Base-by-base conservation (phyloP, 805 yeast species). In the Cyberlindnera xylosilytica region DNA sequence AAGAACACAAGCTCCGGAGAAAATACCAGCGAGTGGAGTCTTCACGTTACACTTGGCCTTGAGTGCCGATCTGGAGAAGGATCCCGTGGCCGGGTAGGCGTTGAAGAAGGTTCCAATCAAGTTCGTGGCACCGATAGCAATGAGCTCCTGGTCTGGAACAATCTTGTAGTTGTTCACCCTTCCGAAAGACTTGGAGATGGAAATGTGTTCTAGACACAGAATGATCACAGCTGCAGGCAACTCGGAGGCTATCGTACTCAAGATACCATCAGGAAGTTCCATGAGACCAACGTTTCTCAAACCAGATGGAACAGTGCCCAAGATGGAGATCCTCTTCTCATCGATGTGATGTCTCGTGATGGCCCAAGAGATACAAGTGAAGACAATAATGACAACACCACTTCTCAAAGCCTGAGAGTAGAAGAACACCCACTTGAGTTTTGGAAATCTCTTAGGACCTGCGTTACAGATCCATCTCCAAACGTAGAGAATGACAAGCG, bases 31-130 rank as follows among this genome's bases (percentile, higher is more conserved):
- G 47, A 90, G 69, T 27, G 97, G 97, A 17, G 97, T 90, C 60
- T 89, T 78, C 35, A 90, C 97, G 61, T 96, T 95, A 74, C 96
- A 90, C 66, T 90, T 90, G 39, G 95, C 83, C 67, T 91, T 90
- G 56, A 90, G 74, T 7, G 97, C 97, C 34, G 96, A 85, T 70
- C 97, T 82, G 16, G 95, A 86, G 64, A 90, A 90, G 1, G 97
- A 90, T 35, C 97, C 97, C 4, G 97, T 90, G 7, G 96, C 89
- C 8, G 97, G 97, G 63, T 90, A 90, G 7, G 97, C 96, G 57
- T 79, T 75, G 76, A 90, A 90, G 60, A 89, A 87, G 17, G 96
- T 87, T 53, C 97, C 97, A 53, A 90, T 73, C 62, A 90, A 73
- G 66, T 90, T 90, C 41, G 93, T 83, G 35, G 84, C 86, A 57